These are phyloP conservation scores for Byssoonygena ceratinophila DNA, from an alignment of 2,329 filamentous ascomycete species.

Conservation along the genomic window DNA sequence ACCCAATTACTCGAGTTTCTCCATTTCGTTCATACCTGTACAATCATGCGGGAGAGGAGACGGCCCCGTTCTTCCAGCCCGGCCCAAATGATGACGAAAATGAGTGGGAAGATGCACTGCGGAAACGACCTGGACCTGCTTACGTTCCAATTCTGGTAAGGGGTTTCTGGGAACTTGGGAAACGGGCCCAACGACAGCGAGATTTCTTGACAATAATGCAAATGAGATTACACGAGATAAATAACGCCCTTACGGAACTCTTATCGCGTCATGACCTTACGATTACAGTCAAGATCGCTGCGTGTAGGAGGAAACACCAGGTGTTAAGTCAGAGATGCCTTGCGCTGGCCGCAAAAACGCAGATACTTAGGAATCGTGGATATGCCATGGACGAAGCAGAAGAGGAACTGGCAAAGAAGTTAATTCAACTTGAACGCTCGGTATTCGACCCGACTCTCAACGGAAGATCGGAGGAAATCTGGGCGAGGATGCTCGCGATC, in stretches of 20 bases:
- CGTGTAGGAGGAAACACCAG: slow-evolving; percentile 50
- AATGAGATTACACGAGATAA: slow-evolving; percentile 53
- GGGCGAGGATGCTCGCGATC: slow-evolving; percentile 55
- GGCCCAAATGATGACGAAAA: slow-evolving; percentile 47
- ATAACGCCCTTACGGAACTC: slow-evolving; percentile 49
- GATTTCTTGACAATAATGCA: slow-evolving; percentile 49
- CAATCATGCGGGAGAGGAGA: slow-evolving; percentile 49
- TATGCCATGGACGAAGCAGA: slow-evolving; percentile 56
- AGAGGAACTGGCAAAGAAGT: slow-evolving; percentile 52
- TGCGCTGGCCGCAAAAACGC: slow-evolving; percentile 53
- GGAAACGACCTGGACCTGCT: slow-evolving; percentile 46
- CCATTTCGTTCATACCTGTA: slow-evolving; percentile 54
- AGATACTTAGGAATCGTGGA: slow-evolving; percentile 52
- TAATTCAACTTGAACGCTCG: slow-evolving; percentile 47
- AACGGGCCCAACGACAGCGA: slow-evolving; percentile 48
- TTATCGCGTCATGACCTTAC: slow-evolving; percentile 52
- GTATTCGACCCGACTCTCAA: slow-evolving; percentile 51
- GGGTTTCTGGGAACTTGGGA: slow-evolving; percentile 50
- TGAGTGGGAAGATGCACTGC: slow-evolving; percentile 55
- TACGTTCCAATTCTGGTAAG: slow-evolving; percentile 51
- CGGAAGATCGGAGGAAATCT: slow-evolving; percentile 54
- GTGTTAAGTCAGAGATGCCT: slow-evolving; percentile 51
- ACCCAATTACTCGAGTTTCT: slow-evolving; percentile 42
- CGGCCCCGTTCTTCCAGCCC: slow-evolving; percentile 52
- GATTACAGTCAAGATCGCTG: slow-evolving; percentile 48